Evolutionary conservation across 805 yeast species (phyloP).

Genomic region (Saturnispora silvae): DNA sequence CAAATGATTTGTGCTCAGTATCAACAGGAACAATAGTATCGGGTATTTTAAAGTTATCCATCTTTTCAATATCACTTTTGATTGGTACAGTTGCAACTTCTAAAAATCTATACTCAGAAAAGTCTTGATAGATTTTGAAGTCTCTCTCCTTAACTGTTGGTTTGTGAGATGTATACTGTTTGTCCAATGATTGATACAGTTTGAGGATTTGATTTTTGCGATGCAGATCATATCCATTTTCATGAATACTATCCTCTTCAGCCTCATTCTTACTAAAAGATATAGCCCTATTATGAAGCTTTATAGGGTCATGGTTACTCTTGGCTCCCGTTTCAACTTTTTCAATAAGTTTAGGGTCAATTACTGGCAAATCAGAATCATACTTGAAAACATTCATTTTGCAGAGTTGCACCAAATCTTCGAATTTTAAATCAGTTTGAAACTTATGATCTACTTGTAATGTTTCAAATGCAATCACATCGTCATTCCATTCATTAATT

Average conservation of each 20-base stretch:
- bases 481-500: constrained; percentile 6
- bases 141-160: constrained; percentile 1
- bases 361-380: constrained; percentile 7
- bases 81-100: background rate
- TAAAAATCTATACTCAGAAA: background rate
- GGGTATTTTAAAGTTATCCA: too few species aligned
- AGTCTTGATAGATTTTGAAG: background rate
- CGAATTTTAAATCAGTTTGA: background rate
- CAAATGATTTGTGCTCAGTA: background rate
- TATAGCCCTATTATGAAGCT: background rate
- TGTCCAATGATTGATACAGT: background rate
- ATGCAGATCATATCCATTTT: too few species aligned
- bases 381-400: background rate
- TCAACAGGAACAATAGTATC: too few species aligned
- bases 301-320: background rate
- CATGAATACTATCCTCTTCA: too few species aligned
- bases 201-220: background rate
- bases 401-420: constrained; percentile 1
- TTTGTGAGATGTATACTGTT: background rate
- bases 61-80: background rate
- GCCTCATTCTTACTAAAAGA: background rate
- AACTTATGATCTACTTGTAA: constrained; percentile 2
- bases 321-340: background rate
- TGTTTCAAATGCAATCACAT: constrained; percentile 5
- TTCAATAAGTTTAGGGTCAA: constrained; percentile 9